phyloP scores from a whole-genome alignment of 73 alveolate genomes.

The Loxodes magnus region DNA sequence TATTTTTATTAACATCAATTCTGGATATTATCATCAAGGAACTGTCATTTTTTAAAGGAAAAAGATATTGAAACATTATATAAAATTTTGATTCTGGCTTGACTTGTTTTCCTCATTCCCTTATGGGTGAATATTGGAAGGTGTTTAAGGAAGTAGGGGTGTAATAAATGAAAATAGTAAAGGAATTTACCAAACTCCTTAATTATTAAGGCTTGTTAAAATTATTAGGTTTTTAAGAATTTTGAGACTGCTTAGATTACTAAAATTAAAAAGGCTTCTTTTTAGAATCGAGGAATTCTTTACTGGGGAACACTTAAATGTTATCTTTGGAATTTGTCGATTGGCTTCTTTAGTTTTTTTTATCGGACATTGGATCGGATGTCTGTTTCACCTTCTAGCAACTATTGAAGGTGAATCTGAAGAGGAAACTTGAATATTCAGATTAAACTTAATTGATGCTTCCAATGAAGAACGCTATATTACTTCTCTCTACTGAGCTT shows the following conservation, averaged over 20 bases:
- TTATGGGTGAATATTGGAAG: neutral
- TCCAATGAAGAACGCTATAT: conserved; percentile 27
- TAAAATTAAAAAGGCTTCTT: conserved; percentile 49
- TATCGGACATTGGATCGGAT: conserved; percentile 46
- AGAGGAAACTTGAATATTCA: conserved; percentile 27
- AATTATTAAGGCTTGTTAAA: conserved; percentile 38
- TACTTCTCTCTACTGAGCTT: conserved; percentile 46
- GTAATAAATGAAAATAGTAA: no score
- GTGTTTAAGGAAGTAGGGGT: no score
- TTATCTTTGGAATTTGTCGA: conserved; percentile 2
- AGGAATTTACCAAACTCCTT: conserved; percentile 30
- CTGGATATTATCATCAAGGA: conserved; percentile 3
- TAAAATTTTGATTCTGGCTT: conserved; percentile 2
- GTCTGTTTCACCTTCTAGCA: conserved; percentile 46
- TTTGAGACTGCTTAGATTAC: conserved; percentile 37
- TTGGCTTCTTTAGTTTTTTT: conserved; percentile 18
- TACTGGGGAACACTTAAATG: conserved; percentile 25
- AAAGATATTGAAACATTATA: neutral
- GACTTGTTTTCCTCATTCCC: neutral
- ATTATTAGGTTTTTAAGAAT: conserved; percentile 52
- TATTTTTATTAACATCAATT: neutral
- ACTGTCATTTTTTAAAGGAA: neutral
- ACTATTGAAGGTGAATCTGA: conserved; percentile 4
- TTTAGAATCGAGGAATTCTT: conserved; percentile 52
- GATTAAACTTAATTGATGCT: conserved; percentile 8